Percentiles rank a stretch among this genome's conserved stretches.
These are phyloP conservation scores for Quercus lobata DNA, from an alignment of 331 rosid genomes.

Conservation along the genomic window DNA sequence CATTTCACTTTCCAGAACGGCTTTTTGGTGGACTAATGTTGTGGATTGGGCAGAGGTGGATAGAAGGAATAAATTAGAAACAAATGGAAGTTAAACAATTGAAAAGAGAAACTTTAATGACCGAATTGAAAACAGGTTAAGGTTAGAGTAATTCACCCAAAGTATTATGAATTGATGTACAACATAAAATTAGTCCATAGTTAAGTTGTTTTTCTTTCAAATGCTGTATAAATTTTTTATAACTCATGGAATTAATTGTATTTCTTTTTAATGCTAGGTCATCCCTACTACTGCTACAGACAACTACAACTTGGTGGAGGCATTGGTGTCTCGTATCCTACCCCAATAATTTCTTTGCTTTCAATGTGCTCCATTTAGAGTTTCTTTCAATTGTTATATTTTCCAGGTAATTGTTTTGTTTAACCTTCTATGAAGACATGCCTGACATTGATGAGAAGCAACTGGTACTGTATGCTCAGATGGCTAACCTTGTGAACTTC, in stretches of 20 bases:
- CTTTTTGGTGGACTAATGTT: too few species aligned
- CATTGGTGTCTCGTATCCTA: constrained; percentile 86
- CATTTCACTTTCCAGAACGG: too few species aligned
- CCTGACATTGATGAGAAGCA: constrained; percentile 68
- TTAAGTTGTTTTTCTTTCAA: neutral
- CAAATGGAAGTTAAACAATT: too few species aligned
- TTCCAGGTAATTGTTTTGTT: constrained; percentile 31
- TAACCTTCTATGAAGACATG: constrained; percentile 55
- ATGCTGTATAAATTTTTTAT: neutral
- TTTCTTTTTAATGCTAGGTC: constrained; percentile 42
- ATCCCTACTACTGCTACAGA: constrained; percentile 56
- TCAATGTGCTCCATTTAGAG: constrained; percentile 1
- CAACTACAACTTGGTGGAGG: constrained; percentile 75
- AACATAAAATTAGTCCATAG: neutral
- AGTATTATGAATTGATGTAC: neutral
- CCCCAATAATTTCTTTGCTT: constrained; percentile 8
- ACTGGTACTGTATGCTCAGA: constrained; percentile 81
- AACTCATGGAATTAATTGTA: neutral
- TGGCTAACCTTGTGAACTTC: constrained; percentile 82
- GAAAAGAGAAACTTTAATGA: too few species aligned
- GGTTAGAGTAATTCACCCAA: too few species aligned
- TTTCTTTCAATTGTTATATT: constrained; percentile 12
- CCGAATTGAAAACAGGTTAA: too few species aligned
- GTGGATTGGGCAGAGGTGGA: too few species aligned
- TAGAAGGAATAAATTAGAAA: too few species aligned